Base-by-base conservation (phyloP, 768 basidiomycete genomes). In the Termitomyces sp. region DNA sequence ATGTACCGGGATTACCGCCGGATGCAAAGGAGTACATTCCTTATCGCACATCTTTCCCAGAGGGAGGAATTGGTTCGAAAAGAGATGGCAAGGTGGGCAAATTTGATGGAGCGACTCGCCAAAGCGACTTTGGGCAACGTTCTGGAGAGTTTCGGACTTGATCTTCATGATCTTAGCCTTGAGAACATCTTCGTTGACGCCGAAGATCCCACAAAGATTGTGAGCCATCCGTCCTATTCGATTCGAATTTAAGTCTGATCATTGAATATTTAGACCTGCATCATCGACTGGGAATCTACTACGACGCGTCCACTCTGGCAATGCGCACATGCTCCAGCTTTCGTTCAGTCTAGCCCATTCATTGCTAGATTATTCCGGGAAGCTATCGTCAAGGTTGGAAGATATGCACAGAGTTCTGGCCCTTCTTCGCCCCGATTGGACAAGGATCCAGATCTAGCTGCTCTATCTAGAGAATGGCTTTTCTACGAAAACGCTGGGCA, bases 281-380 rank as follows among this genome's bases (percentile, higher is more conserved):
- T 94, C 56, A 93, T 94, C 41, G 91, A 94, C 63, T 92, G 89
- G 91, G 91, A 94, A 67, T 89, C 91, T 16, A 92, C 91, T n/a
- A 90, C 89, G 11, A 90, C 85, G 9, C 79, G 91, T 14, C 91
- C 91, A 4, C 78, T 94, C 19, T 93, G 90, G 90, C 86, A 88
- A 19, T 86, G 84, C 57, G 89, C 91, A 0, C 91, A 94, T 65
- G 76, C 91, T 2, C 91, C 91, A 0, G 80, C 88, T 0, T 90
- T 91, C 68, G 79, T 90, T 21, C 87, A 88, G 62, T 82, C 83
- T n/a, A 88, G 85, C 57, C 82, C 86, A 0, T 90, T 91, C 74
- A 83, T 86, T 2, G 79, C 81, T 1, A 82, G 80, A 64, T 74
- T 90, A 35, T 91, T 89, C 75, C 84, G 84, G 21, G 78, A 83